Evolutionary conservation across 2,329 filamentous ascomycete genomes (phyloP), one percentile per base, ranked within the genome.

Genomic region (Huntiella savannae): DNA sequence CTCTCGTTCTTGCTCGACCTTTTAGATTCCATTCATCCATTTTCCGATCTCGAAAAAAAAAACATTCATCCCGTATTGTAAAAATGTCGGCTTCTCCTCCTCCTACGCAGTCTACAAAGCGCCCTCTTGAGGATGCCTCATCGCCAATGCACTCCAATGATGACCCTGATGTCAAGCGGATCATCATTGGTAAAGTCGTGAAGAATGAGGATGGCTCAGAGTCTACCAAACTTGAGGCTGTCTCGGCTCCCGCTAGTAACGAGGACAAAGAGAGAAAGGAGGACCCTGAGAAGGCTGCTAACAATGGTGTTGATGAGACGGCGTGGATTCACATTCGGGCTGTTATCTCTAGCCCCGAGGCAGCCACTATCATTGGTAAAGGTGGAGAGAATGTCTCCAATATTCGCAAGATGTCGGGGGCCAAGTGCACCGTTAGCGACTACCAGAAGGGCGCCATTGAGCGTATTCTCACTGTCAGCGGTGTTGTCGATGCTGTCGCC

Each of bases 401-500:
- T 65, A 96, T 98, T 59, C 79, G 91, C 54, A 85, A 84, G 60
- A 72, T 94, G 65, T 95, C 91, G 45, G 87, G 86, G 56, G 91
- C 91, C 54, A 96, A 96, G 67, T 98, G 91, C 69, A 98, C 91
- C 41, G 91, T 98, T 55, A 95, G 87, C 66, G 91, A 98, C 64
- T 98, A 96, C 59, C 83, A 92, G 55, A 85, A 93, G 59, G 91
- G 91, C 54, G 91, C 91, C 47, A 87, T 96, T 33, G 91, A 98
- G 69, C 84, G 91, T 60, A 95, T 98, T 58, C 71, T 98, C 57
- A 98, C 91, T 32, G 91, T 98, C 51, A 96, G 88, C 63, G 91
- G 91, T 52, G 80, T 85, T 54, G 88, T 96, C 54, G 91, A 98
- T 66, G 88, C 88, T 55, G 87, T 87, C 53, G 91, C 91, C 55